These are phyloP conservation scores for Samsoniella hepiali DNA, from an alignment of 2,329 filamentous ascomycete species.

Conservation along the genomic window DNA sequence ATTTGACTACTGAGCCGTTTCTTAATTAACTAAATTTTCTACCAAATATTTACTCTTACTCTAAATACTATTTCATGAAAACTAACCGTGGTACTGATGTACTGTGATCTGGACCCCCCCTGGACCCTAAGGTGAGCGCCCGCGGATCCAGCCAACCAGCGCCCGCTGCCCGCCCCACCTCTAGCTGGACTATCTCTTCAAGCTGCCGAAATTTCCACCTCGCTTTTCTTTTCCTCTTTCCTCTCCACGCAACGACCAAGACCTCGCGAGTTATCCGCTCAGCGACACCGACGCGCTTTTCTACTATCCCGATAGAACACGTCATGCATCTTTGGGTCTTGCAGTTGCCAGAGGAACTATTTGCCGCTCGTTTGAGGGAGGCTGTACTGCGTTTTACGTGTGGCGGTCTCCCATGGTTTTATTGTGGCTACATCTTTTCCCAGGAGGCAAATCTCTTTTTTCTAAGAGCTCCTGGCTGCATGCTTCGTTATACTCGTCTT, in stretches of 20 bases:
- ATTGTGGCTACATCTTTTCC: conserved; percentile 37
- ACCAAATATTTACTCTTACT: too few species aligned
- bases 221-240: conserved; percentile 23
- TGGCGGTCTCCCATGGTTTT: conserved; percentile 45
- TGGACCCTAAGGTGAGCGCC: too few species aligned
- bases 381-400: conserved; percentile 33
- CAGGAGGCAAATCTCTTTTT: not conserved
- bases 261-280: conserved; percentile 20
- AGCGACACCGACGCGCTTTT: conserved; percentile 21
- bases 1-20: too few species aligned
- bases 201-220: not conserved
- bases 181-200: not conserved
- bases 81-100: too few species aligned
- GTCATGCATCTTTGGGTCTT: conserved; percentile 20
- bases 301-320: conserved; percentile 24
- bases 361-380: conserved; percentile 45
- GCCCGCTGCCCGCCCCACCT: not conserved
- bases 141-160: not conserved
- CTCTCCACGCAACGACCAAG: conserved; percentile 33
- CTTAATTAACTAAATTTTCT: too few species aligned
- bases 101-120: too few species aligned
- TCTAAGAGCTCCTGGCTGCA: too few species aligned
- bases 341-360: conserved; percentile 36
- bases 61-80: too few species aligned
- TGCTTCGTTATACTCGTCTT: not conserved